Evolutionary conservation across 768 basidiomycete species (phyloP), one percentile per base, ranked within the genome.

Genomic region (Leccinum ochraceum): DNA sequence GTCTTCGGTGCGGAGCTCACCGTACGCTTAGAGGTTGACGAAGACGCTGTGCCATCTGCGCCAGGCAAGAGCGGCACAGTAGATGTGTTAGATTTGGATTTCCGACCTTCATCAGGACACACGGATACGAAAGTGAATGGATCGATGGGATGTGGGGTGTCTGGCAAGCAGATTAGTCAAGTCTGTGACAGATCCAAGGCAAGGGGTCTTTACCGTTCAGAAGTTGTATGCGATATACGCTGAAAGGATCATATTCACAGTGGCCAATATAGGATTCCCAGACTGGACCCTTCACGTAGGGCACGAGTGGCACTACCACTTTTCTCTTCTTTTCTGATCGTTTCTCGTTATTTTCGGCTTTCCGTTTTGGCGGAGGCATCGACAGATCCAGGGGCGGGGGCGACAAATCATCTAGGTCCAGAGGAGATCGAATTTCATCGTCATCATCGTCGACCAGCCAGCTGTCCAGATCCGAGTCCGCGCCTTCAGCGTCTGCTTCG

Each of bases 201-300:
- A 48, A 59, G 39, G 42, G n/a, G 51, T 37, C 64, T 81, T 62
- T 69, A 91, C 95, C 93, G 69, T 97, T 96, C 69, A 98, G 82
- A 10, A 95, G 74, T 66, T 89, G 89, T 63, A 96, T 87, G 52
- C 83, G 80, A 68, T 93, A 95, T 26, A 80, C 76, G 30, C 83
- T 83, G 72, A 96, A 89, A 6, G 87, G 82, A 50, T 88, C 86
- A 61, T 86, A 85, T 48, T 83, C 80, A 68, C 88, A 88, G 20
- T 81, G 75, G 3, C 90, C 90, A 60, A 95, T 78, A 11, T 71
- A 72, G 1, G 78, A 73, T 72, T 96, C 94, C 86, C 89, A 95
- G 60, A 82, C 82, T 30, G 95, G 94, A 3, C 95, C 95, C 71
- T 88, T 93, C 20, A 81, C 79, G 65, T 88, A 92, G 16, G 94